Conservation (phyloP, 257 asterid genomes). For the Penstemon newberryi region DNA sequence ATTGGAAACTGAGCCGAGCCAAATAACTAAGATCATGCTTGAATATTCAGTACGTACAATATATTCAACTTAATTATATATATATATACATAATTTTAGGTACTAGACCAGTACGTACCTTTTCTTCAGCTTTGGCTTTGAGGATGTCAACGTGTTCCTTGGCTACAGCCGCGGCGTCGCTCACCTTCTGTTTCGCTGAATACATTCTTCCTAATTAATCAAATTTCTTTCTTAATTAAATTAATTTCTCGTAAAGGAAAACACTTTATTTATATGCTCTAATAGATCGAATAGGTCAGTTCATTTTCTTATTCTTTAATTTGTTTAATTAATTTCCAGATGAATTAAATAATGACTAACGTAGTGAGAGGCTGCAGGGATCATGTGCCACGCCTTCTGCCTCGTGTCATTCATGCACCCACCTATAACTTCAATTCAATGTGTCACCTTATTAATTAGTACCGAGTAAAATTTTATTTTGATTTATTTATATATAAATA, state of each 20-base stretch:
- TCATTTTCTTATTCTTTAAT: too few relatives aligned
- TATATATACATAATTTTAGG: too few relatives aligned
- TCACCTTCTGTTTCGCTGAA: conserved; percentile 53
- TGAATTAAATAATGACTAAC: not conserved
- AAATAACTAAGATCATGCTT: too few relatives aligned
- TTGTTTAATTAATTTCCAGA: not conserved
- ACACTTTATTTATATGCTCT: not conserved
- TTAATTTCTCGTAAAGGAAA: not conserved
- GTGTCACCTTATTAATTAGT: too few relatives aligned
- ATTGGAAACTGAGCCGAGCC: too few relatives aligned
- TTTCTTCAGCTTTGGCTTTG: conserved; percentile 69
- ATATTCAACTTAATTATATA: too few relatives aligned
- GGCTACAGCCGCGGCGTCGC: conserved; percentile 64
- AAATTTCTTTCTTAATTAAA: not conserved
- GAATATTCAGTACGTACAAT: too few relatives aligned
- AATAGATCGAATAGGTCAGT: too few relatives aligned
- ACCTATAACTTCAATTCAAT: too few relatives aligned
- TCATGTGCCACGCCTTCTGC: conserved; percentile 25
- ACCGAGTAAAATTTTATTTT: too few relatives aligned
- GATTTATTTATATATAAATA: too few relatives aligned
- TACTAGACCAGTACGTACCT: conserved; percentile 32
- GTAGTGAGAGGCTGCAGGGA: not conserved
- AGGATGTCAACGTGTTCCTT: conserved; percentile 60
- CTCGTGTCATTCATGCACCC: conserved; percentile 38
- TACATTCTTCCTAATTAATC: conserved; percentile 39